phyloP scores from a whole-genome alignment of 2,329 filamentous ascomycete genomes.

The Penicillium hesseltinei region DNA sequence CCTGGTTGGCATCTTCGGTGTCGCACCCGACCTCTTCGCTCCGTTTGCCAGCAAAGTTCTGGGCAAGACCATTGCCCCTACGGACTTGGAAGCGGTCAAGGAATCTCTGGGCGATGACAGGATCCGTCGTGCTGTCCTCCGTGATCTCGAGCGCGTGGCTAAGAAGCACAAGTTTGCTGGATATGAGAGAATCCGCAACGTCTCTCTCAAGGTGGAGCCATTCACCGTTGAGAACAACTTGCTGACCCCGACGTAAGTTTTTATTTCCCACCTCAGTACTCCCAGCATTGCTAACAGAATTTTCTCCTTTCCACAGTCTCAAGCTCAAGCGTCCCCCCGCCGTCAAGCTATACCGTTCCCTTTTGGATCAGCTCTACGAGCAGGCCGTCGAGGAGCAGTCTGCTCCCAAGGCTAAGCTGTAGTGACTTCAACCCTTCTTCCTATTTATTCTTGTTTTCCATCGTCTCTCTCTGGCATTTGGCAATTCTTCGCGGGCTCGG shows the following conservation, averaged over 20 bases:
- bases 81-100: constrained; percentile 66
- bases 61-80: constrained; percentile 61
- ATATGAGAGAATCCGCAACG: constrained; percentile 77
- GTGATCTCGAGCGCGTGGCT: constrained; percentile 74
- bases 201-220: constrained; percentile 76
- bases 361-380: constrained; percentile 62
- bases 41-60: constrained; percentile 75
- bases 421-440: constrained; percentile 11
- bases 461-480: neutral
- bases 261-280: constrained; percentile 34
- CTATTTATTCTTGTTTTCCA: neutral
- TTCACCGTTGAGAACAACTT: constrained; percentile 93
- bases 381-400: constrained; percentile 47
- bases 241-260: constrained; percentile 50
- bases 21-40: constrained; percentile 82
- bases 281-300: constrained; percentile 17
- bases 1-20: constrained; percentile 82
- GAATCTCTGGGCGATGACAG: constrained; percentile 66
- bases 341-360: constrained; percentile 58
- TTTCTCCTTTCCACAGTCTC: constrained; percentile 47
- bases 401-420: constrained; percentile 43
- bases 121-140: constrained; percentile 71
- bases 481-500: constrained; percentile 2
- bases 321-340: constrained; percentile 71
- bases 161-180: constrained; percentile 86